Evolutionary conservation across 2,329 filamentous ascomycete species (phyloP).

Genomic region (Westerdykella ornata): DNA sequence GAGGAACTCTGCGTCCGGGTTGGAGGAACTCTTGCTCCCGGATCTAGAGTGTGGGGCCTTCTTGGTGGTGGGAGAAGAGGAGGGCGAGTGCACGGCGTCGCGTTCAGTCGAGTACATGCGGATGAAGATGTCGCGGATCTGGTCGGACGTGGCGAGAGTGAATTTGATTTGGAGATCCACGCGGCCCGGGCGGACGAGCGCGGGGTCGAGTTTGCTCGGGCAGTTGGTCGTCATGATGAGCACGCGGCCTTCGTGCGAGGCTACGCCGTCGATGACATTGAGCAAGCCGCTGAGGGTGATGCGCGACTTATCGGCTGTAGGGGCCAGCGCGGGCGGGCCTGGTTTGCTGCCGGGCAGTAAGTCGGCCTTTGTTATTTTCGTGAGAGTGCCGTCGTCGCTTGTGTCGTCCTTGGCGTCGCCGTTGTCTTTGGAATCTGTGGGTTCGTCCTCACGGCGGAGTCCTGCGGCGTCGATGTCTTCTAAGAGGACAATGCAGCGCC

Average conservation of each 20-base stretch:
- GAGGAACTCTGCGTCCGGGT: conserved; percentile 10
- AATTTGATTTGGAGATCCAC: conserved; percentile 64
- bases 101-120: conserved; percentile 32
- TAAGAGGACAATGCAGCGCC: conserved; percentile 42
- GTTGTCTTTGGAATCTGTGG: conserved; percentile 4
- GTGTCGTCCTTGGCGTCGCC: conserved; percentile 8
- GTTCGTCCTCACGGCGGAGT: conserved; percentile 33
- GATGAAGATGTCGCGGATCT: conserved; percentile 40
- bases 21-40: not conserved
- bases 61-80: not conserved
- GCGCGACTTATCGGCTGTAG: conserved; percentile 29
- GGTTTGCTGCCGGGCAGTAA: conserved; percentile 6
- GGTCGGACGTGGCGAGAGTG: conserved; percentile 38
- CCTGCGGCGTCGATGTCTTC: conserved; percentile 46
- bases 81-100: conserved; percentile 1
- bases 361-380: conserved; percentile 12
- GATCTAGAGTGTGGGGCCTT: not conserved
- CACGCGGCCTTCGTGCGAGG: conserved; percentile 69
- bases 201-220: conserved; percentile 64
- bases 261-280: conserved; percentile 78
- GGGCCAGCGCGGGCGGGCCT: conserved; percentile 1
- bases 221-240: conserved; percentile 80
- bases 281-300: conserved; percentile 73
- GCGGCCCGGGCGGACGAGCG: conserved; percentile 65
- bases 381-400: conserved; percentile 6